Evolutionary conservation across 2,329 filamentous ascomycete species (phyloP).

Genomic region (Teratosphaeria gauchensis): DNA sequence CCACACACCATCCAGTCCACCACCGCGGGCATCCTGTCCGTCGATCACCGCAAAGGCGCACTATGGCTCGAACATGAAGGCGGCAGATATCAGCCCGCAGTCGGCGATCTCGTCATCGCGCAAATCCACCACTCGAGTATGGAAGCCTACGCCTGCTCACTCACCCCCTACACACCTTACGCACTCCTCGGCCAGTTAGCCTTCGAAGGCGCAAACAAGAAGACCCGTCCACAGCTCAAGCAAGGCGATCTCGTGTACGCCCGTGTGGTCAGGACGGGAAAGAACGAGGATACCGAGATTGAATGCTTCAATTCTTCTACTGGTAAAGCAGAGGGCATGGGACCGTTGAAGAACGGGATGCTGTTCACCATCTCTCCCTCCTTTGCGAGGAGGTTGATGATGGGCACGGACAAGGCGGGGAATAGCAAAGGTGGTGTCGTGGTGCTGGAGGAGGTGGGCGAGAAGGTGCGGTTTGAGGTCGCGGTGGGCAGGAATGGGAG

Average conservation of each 20-base stretch:
- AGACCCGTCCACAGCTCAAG: constrained; percentile 71
- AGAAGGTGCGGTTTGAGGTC: constrained; percentile 81
- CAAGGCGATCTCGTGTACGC: constrained; percentile 79
- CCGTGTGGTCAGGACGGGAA: constrained; percentile 65
- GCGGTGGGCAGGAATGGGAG: constrained; percentile 87
- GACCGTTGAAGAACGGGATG: constrained; percentile 77
- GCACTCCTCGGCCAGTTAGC: constrained; percentile 75
- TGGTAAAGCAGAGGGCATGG: constrained; percentile 80
- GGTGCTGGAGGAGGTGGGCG: constrained; percentile 71
- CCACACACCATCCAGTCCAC: constrained; percentile 63
- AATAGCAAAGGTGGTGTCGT: constrained; percentile 48
- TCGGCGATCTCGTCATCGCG: constrained; percentile 82
- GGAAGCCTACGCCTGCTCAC: constrained; percentile 70
- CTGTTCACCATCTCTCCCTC: constrained; percentile 69
- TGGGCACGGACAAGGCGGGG: constrained; percentile 43
- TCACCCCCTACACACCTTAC: constrained; percentile 53
- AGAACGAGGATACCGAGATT: constrained; percentile 79
- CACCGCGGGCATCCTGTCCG: constrained; percentile 56
- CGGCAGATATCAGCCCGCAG: constrained; percentile 67
- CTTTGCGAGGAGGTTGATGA: constrained; percentile 70
- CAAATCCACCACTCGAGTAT: constrained; percentile 65
- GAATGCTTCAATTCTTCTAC: constrained; percentile 81
- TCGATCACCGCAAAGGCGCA: constrained; percentile 63
- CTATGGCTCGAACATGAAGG: constrained; percentile 63
- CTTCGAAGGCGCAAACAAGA: constrained; percentile 90